Evolutionary conservation across 2,329 filamentous ascomycete species (phyloP).

Genomic region (Rhynchosporium secalis): DNA sequence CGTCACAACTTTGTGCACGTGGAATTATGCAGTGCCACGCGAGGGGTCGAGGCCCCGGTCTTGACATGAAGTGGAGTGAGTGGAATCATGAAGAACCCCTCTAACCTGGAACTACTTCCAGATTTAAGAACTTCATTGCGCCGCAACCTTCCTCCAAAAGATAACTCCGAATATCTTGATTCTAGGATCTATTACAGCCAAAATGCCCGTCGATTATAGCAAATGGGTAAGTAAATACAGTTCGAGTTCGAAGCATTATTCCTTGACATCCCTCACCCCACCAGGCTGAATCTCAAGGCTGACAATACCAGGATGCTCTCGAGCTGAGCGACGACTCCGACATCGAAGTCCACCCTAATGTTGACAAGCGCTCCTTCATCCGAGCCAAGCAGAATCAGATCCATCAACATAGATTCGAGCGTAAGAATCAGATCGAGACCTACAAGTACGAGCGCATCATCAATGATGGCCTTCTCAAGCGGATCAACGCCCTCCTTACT

Average conservation of each 20-base stretch:
- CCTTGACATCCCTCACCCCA: conserved; percentile 18
- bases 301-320: conserved; percentile 67
- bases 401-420: conserved; percentile 82
- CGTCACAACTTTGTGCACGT: conserved; percentile 17
- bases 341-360: conserved; percentile 97
- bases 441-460: conserved; percentile 90
- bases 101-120: conserved; percentile 1
- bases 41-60: neutral
- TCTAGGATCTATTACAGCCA: neutral
- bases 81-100: neutral
- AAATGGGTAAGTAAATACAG: conserved; percentile 49
- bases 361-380: conserved; percentile 98
- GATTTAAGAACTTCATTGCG: conserved; percentile 33
- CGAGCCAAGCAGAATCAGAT: conserved; percentile 98
- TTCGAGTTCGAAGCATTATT: neutral
- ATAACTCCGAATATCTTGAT: conserved; percentile 5
- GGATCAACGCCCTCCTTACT: conserved; percentile 76
- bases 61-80: neutral
- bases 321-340: conserved; percentile 98
- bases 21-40: conserved; percentile 1
- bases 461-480: conserved; percentile 85
- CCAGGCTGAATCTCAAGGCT: conserved; percentile 39
- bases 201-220: conserved; percentile 63
- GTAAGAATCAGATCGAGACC: conserved; percentile 85
- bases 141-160: conserved; percentile 7